phyloP scores from a whole-genome alignment of 1,284 basidiomycete genomes.

The Ustilago curta region DNA sequence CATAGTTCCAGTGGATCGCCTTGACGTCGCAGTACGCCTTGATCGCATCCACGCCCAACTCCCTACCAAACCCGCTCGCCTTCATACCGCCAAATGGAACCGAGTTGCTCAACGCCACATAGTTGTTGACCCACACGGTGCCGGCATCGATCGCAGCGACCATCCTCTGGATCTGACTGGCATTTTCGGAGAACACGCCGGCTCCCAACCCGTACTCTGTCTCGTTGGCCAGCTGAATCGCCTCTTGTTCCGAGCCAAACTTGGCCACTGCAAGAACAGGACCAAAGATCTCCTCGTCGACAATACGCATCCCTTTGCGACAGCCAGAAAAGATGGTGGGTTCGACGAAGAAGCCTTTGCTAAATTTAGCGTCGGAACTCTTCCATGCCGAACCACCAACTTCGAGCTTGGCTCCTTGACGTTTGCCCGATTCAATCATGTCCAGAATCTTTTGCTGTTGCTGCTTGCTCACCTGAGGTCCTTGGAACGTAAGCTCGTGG shows the following conservation, averaged over 20 bases:
- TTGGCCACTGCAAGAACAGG: conserved; percentile 76
- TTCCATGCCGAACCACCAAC: conserved; percentile 74
- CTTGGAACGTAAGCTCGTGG: conserved; percentile 78
- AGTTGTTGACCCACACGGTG: conserved; percentile 80
- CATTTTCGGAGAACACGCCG: conserved; percentile 78
- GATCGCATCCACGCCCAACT: conserved; percentile 62
- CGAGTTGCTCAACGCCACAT: conserved; percentile 37
- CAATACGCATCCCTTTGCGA: conserved; percentile 74
- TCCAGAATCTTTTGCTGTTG: conserved; percentile 91
- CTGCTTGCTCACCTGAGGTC: conserved; percentile 81
- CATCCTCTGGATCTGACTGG: conserved; percentile 74
- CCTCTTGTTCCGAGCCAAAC: conserved; percentile 72
- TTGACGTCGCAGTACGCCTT: conserved; percentile 75
- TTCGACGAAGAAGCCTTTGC: conserved; percentile 73
- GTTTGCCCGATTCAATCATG: conserved; percentile 87
- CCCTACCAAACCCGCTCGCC: conserved; percentile 57
- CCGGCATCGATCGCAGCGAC: conserved; percentile 84
- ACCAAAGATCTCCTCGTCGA: conserved; percentile 81
- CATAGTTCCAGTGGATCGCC: conserved; percentile 81
- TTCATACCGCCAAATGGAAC: conserved; percentile 62
- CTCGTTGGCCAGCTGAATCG: conserved; percentile 82
- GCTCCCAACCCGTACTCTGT: conserved; percentile 84
- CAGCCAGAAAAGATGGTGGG: conserved; percentile 75
- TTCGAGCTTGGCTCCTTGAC: conserved; percentile 80
- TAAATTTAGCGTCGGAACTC: conserved; percentile 24